Conservation (phyloP, 2,329 filamentous ascomycete genomes). For the Aureobasidium sp. region DNA sequence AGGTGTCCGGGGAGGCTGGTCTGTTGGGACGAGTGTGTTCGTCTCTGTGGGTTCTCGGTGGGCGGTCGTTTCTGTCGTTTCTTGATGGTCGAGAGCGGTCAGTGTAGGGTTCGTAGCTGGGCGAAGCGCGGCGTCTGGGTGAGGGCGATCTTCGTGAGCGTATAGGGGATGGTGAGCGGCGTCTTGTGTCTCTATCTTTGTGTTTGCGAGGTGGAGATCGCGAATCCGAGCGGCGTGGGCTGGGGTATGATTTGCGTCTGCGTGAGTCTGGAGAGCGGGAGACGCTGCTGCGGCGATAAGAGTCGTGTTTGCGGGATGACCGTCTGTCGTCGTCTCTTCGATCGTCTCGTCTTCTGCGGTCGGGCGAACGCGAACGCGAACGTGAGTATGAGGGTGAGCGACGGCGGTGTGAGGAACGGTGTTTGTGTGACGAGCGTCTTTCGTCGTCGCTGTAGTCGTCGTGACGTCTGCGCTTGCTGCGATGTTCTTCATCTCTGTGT, state of each 20-base stretch:
- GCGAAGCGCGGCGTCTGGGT: conserved; percentile 13
- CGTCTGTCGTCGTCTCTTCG: not conserved
- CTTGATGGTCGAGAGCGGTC: not conserved
- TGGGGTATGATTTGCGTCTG: conserved; percentile 15
- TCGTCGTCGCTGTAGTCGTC: conserved; percentile 28
- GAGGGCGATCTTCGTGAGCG: not conserved
- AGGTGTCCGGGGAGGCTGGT: conserved; percentile 17
- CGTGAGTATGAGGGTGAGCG: conserved; percentile 31
- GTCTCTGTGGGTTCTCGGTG: not conserved
- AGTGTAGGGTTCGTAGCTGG: conserved; percentile 14
- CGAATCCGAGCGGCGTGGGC: conserved; percentile 16
- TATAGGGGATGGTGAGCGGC: conserved; percentile 20
- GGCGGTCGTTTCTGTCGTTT: not conserved
- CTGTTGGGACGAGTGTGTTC: not conserved
- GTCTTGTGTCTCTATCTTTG: conserved; percentile 1
- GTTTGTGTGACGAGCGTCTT: conserved; percentile 27
- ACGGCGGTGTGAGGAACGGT: conserved; percentile 29
- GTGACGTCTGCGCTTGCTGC: conserved; percentile 28
- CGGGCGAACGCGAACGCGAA: conserved; percentile 29
- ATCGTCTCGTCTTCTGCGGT: conserved; percentile 19
- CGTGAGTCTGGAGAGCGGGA: conserved; percentile 10
- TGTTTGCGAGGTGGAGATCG: conserved; percentile 13
- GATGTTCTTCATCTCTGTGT: conserved; percentile 27
- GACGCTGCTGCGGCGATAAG: not conserved
- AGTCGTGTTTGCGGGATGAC: conserved; percentile 5